Base-by-base conservation (phyloP, 495 filamentous ascomycete genomes). In the Penicillium atrosanguineum region DNA sequence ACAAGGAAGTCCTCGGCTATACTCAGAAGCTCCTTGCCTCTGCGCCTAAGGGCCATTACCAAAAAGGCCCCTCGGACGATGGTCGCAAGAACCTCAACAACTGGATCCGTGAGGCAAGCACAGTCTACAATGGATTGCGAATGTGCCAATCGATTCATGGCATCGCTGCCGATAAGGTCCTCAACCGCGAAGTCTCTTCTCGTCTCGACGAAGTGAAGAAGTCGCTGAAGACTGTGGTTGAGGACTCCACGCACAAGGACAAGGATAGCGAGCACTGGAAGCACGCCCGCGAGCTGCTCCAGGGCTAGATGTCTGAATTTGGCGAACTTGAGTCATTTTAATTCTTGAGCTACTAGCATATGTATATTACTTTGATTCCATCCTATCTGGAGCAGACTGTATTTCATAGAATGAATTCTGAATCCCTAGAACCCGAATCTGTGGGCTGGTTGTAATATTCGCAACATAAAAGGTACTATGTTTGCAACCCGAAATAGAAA, bases 1-100 rank as follows among this genome's bases (percentile, higher is more conserved):
- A 46, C 15, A 63, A 64, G 7, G 60, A 69, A n/a, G 72, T 77
- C 25, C 43, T 61, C 20, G 45, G 60, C 43, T 78, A 79, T 46
- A 68, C 61, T 7, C 56, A 59, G 41, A 73, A 71, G 53, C 59
- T 80, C 20, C 46, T 71, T 12, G 65, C 54, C 0, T 55, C 56
- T 44, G 14, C 39, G 6, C 37, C 46, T 8, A 29, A 49, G n/a
- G 60, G 58, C 20, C 45, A 61, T 37, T 62, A 65, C 45, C 44
- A 53, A 43, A 15, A 49, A 1, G 55, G 62, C 7, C 45, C 38
- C 5, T 42, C 55, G 12, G 31, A 59, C 4, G 64, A 59, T 59
- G 1, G 3, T 26, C 21, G 29, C 16, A 9, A 46, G 12, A 40
- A 60, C 23, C 61, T 41, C 15, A 25, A 67, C 20, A 12, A 41